Percentiles rank a stretch among this genome's conserved stretches.
These are phyloP conservation scores for Neurospora sp. DNA, from an alignment of 495 filamentous ascomycete genomes.

Conservation along the genomic window DNA sequence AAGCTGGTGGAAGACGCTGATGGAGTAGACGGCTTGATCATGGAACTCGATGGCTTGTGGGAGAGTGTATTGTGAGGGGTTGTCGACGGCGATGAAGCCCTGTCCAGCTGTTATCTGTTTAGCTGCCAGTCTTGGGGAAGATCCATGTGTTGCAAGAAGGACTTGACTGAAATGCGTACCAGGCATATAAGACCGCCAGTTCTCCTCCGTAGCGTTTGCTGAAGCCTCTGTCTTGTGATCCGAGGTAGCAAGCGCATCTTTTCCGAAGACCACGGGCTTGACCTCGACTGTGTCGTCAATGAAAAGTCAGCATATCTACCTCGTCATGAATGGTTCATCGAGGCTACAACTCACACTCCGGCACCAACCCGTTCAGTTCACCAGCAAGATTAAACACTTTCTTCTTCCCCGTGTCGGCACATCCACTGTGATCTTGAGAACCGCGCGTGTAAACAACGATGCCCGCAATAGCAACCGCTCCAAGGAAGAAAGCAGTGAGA, in stretches of 20 bases:
- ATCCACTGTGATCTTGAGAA: not conserved
- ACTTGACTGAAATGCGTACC: not conserved
- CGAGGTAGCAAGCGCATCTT: conserved; percentile 2
- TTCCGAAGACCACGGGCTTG: not conserved
- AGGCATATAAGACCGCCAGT: conserved; percentile 1
- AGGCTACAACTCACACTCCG: not conserved
- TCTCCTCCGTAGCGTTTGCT: not conserved
- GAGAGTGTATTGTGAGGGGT: not conserved
- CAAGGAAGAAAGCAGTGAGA: not conserved
- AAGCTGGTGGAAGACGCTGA: conserved; percentile 7
- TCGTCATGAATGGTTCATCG: too few relatives aligned
- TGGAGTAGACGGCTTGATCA: not conserved
- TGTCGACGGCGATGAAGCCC: not conserved
- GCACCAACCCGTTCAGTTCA: not conserved
- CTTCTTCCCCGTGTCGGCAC: too few relatives aligned
- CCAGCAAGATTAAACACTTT: not conserved
- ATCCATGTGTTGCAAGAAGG: too few relatives aligned
- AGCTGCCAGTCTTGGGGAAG: too few relatives aligned
- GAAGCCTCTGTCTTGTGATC: conserved; percentile 6
- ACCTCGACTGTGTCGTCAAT: not conserved
- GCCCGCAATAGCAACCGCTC: not conserved
- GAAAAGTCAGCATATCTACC: too few relatives aligned
- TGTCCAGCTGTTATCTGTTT: not conserved
- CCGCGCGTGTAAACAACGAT: not conserved
- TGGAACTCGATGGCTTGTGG: conserved; percentile 1